These are phyloP conservation scores for Tylopilus rubrobrunneus DNA, from an alignment of 768 basidiomycete species.

Conservation along the genomic window DNA sequence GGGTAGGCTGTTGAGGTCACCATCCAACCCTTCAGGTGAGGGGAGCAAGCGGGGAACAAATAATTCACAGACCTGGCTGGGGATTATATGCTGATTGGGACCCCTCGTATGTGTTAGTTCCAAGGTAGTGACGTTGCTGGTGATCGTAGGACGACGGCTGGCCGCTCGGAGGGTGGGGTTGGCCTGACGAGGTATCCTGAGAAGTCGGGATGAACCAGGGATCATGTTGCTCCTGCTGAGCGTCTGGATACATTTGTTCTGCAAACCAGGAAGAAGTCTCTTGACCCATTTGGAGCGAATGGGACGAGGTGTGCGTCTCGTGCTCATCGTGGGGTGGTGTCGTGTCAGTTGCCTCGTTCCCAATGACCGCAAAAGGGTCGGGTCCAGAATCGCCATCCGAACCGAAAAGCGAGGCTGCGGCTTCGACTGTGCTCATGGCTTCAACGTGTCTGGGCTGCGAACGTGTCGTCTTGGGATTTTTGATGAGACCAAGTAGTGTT, in stretches of 20 bases:
- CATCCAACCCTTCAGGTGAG: constrained; percentile 7
- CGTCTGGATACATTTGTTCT: constrained; percentile 29
- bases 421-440: constrained; percentile 65
- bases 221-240: constrained; percentile 23
- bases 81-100: constrained; percentile 14
- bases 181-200: constrained; percentile 13
- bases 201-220: constrained; percentile 25
- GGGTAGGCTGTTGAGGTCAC: constrained; percentile 14
- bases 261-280: constrained; percentile 39
- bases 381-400: constrained; percentile 50
- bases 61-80: constrained; percentile 23
- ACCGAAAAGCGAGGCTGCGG: constrained; percentile 80
- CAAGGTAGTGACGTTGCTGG: constrained; percentile 32
- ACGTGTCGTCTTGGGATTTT: constrained; percentile 14
- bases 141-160: constrained; percentile 21
- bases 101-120: constrained; percentile 23
- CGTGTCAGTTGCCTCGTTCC: constrained; percentile 34
- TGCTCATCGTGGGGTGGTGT: constrained; percentile 25
- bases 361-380: constrained; percentile 64
- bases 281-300: constrained; percentile 31
- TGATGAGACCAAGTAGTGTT: background rate
- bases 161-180: constrained; percentile 11
- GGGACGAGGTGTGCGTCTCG: constrained; percentile 20
- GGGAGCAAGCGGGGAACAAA: background rate
- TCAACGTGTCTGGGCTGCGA: constrained; percentile 27